Base-by-base conservation (phyloP, 441 rosid genomes). In the Brassica hybrid region DNA sequence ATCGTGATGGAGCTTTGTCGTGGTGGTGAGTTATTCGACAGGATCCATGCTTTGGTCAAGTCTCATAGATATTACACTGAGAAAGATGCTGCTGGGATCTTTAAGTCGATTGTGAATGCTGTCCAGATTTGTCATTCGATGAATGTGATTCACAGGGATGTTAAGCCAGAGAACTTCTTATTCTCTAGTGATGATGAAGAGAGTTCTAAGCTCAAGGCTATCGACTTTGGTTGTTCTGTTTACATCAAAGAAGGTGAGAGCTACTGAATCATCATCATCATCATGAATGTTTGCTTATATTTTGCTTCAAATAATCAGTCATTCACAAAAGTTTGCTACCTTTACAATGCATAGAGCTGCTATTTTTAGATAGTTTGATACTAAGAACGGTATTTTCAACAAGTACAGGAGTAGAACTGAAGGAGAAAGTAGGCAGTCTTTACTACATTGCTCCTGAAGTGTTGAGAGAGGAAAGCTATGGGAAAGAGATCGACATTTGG, bases 371-470 rank as follows among this genome's bases (percentile, higher is more conserved):
- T 54, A 54, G 59, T 54, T 72, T 61, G 60, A 41, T 23, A 43
- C 16, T 1, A 7, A 4, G 66, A 30, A 3, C 14, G 34, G 41
- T 36, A 4, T 5, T 10, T 19, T 21, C 62, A 27, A 48, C 34
- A 73, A 64, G 5, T 66, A 41, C 91, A 90, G 98, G 92, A 36
- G 87, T 84, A 68, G 83, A 76, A 18, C 85, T 84, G 71, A 85
- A 78, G 64, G 88, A 94, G n/a, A 58, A 5, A 45, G 96, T 89
- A 0, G 96, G 97, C 32, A 93, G 98, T 83, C 91, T 92, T 36
- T 95, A 91, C 85, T 93, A 93, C 71, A 93, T 91, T 83, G 99
- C 99, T 72, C 98, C 98, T 60, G 96, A 90, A 84, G 96, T 95
- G 18, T 73, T 95, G 69, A 80, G 70, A n/a, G 87, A 95, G 63